Evolutionary conservation across 352 stramenopile genomes (phyloP).

Genomic region (Pythium folliculosum): DNA sequence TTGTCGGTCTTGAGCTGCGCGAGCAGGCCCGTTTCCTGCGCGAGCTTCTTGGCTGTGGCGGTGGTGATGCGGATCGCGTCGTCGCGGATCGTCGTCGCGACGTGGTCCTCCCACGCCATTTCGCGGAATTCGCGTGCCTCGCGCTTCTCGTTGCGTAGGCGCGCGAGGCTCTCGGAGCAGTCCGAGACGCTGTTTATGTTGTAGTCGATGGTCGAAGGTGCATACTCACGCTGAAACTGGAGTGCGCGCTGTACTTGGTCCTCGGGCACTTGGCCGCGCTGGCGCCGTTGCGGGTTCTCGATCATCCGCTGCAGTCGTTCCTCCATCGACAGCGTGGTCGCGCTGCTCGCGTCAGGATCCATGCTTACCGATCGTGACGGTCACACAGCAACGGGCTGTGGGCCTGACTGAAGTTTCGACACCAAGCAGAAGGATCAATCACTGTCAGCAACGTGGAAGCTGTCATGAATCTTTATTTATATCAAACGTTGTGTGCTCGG

Average conservation of each 20-base stretch:
- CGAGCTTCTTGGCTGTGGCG: conserved; percentile 44
- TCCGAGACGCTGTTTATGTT: conserved; percentile 50
- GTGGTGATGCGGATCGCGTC: conserved; percentile 24
- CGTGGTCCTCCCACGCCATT: conserved; percentile 74
- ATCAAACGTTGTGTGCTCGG: not conserved
- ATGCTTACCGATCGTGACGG: not conserved
- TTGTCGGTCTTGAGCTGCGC: conserved; percentile 48
- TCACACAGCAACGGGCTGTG: not conserved
- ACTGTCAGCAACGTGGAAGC: no score
- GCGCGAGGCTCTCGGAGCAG: conserved; percentile 50
- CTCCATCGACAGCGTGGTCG: conserved; percentile 25
- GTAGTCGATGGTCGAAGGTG: conserved; percentile 37
- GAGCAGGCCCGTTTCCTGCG: conserved; percentile 57
- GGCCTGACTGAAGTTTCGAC: no score
- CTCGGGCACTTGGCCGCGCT: conserved; percentile 53
- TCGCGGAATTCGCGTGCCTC: conserved; percentile 54
- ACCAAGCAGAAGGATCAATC: no score
- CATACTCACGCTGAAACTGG: conserved; percentile 48
- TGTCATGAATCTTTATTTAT: conserved; percentile 8
- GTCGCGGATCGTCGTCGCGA: conserved; percentile 31
- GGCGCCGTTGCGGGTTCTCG: conserved; percentile 37
- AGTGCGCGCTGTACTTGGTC: conserved; percentile 42
- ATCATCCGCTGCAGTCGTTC: conserved; percentile 54
- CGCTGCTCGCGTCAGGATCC: not conserved
- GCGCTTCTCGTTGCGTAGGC: conserved; percentile 44